Percentiles rank a stretch among this genome's conserved stretches.
Conservation (phyloP, 331 rosid genomes). For the Cydonia oblonga region DNA sequence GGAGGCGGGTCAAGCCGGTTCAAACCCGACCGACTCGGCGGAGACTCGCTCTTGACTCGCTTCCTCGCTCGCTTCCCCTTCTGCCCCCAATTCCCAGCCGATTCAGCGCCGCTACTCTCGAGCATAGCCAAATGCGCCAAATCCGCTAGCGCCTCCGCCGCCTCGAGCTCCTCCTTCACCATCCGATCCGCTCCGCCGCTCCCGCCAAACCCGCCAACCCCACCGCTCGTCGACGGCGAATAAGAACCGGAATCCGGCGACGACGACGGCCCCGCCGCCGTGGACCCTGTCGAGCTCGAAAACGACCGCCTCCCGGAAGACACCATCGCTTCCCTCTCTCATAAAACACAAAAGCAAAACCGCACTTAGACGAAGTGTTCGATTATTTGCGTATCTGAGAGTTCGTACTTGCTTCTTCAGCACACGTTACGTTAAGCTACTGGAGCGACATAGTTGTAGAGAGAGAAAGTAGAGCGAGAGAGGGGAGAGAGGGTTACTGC, state of each 20-base stretch:
- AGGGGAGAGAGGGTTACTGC: constrained; percentile 16
- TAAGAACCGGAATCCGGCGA: constrained; percentile 3
- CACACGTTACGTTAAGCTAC: neutral
- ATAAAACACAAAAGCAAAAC: neutral
- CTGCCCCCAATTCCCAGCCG: constrained; percentile 20
- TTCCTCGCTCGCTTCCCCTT: constrained; percentile 27
- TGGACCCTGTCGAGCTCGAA: constrained; percentile 9
- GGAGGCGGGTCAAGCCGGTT: constrained; percentile 14
- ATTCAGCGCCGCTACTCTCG: constrained; percentile 18
- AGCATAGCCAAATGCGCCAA: constrained; percentile 58
- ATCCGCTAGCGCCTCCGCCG: constrained; percentile 88
- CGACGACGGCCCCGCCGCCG: neutral
- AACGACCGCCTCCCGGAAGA: neutral
- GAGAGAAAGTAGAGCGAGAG: neutral
- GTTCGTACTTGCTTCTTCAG: neutral
- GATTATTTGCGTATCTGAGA: neutral
- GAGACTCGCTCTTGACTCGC: constrained; percentile 37
- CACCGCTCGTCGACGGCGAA: neutral
- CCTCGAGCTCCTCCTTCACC: constrained; percentile 73
- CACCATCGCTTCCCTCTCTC: neutral
- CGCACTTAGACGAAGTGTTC: neutral
- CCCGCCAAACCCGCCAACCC: neutral
- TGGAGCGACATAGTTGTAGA: neutral
- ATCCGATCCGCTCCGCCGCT: constrained; percentile 28
- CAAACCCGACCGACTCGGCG: constrained; percentile 18